Percentiles rank a stretch among this genome's conserved stretches.
Conservation (phyloP, 805 yeast species). For the Candida gorgasii region DNA sequence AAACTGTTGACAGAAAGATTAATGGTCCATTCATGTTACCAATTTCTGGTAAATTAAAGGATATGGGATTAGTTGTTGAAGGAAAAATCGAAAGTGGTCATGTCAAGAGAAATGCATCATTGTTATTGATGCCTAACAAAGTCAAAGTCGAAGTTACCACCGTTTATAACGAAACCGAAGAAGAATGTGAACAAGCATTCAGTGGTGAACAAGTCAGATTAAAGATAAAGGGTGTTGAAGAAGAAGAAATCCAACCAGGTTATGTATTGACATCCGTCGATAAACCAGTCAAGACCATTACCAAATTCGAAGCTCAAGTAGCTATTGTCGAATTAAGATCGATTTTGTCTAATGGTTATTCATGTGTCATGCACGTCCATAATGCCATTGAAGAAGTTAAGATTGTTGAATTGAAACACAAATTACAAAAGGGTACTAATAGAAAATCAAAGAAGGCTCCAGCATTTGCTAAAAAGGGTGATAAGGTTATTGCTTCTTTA, state of each 20-base stretch:
- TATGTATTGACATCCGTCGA: constrained; percentile 84
- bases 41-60: constrained; percentile 90
- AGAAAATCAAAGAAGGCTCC: constrained; percentile 96
- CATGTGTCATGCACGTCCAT: constrained; percentile 98
- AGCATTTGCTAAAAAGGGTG: constrained; percentile 97
- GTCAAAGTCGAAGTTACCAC: constrained; percentile 78
- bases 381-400: constrained; percentile 96
- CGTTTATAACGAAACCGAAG: constrained; percentile 93
- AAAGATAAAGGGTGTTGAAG: constrained; percentile 93
- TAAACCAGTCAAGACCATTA: constrained; percentile 88
- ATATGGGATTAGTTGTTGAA: constrained; percentile 95
- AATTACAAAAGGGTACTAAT: constrained; percentile 94
- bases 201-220: constrained; percentile 98
- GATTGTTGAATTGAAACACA: constrained; percentile 80
- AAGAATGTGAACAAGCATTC: constrained; percentile 83
- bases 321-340: constrained; percentile 96
- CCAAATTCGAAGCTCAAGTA: constrained; percentile 90
- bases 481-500: constrained; percentile 93
- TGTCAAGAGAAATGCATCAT: constrained; percentile 71
- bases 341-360: constrained; percentile 90
- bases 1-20: constrained; percentile 78
- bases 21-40: constrained; percentile 98
- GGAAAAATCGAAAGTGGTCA: constrained; percentile 98
- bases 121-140: constrained; percentile 92
- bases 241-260: constrained; percentile 92